Percentiles rank a stretch among this genome's conserved stretches.
These are phyloP conservation scores for Xanthoconium separans DNA, from an alignment of 1,284 basidiomycete species.

Conservation along the genomic window DNA sequence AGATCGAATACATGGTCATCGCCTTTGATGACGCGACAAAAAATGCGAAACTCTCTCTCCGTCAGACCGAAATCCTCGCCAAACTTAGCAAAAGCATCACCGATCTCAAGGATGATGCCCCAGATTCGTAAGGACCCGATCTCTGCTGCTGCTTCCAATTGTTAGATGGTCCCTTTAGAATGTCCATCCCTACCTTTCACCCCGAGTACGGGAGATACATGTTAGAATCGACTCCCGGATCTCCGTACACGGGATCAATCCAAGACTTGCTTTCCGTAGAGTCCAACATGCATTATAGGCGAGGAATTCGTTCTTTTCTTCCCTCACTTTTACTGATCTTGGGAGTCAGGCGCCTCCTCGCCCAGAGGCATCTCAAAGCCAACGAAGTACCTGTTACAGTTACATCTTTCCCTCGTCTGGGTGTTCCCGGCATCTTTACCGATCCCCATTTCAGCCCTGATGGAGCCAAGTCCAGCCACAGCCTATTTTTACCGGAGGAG, in stretches of 20 bases:
- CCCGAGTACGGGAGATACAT: constrained; percentile 99
- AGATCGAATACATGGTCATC: constrained; percentile 98
- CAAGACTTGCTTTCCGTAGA: constrained; percentile 89
- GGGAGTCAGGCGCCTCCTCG: constrained; percentile 73
- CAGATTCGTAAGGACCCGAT: constrained; percentile 49
- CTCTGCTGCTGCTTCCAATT: constrained; percentile 1
- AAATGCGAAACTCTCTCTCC: constrained; percentile 85
- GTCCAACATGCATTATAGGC: constrained; percentile 91
- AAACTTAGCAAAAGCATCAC: constrained; percentile 74
- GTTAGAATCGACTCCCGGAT: constrained; percentile 97
- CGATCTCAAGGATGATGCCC: constrained; percentile 62
- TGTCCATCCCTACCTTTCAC: constrained; percentile 89
- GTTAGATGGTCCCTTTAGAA: constrained; percentile 40
- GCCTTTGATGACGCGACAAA: constrained; percentile 78
- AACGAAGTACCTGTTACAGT: constrained; percentile 93
- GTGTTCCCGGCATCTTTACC: constrained; percentile 86
- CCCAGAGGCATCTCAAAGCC: constrained; percentile 77
- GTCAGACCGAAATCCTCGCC: constrained; percentile 91
- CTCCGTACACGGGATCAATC: constrained; percentile 88
- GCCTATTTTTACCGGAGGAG: constrained; percentile 93
- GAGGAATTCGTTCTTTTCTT: constrained; percentile 6
- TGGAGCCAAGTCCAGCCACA: constrained; percentile 80
- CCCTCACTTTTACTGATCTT: constrained; percentile 4
- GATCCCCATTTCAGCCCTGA: constrained; percentile 83
- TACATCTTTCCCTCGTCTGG: constrained; percentile 94